A percentile compares a stretch with the other conserved stretches of the same genome.
These are phyloP conservation scores for Alternaria sp. DNA, from an alignment of 2,329 filamentous ascomycete species.

Conservation along the genomic window DNA sequence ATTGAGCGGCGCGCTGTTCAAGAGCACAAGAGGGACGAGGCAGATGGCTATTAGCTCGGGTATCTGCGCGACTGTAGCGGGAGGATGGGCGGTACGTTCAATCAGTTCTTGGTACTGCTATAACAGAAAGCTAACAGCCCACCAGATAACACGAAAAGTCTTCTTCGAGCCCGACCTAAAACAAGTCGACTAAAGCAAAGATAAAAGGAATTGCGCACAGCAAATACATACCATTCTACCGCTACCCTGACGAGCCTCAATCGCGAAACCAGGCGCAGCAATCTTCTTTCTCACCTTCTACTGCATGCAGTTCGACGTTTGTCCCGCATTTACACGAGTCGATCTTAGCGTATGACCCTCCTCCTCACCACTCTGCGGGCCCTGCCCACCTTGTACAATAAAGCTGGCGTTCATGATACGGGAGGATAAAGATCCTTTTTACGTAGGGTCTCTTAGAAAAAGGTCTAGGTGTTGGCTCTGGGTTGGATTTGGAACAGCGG, in stretches of 20 bases:
- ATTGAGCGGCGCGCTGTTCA: slow-evolving; percentile 92
- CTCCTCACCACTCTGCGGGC: slow-evolving; percentile 24
- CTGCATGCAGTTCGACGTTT: slow-evolving; percentile 12
- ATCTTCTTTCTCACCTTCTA: slow-evolving; percentile 6
- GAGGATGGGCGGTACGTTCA: slow-evolving; percentile 77
- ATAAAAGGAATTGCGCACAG: neutral
- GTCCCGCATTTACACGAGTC: slow-evolving; percentile 17
- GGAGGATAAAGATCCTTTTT: slow-evolving; percentile 1
- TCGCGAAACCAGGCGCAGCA: neutral
- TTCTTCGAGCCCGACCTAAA: slow-evolving; percentile 32
- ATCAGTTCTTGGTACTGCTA: neutral
- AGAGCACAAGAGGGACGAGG: slow-evolving; percentile 87
- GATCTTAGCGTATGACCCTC: slow-evolving; percentile 13
- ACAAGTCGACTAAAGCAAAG: slow-evolving; percentile 1
- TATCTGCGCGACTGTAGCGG: slow-evolving; percentile 85
- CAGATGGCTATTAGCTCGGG: slow-evolving; percentile 95
- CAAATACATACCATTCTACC: neutral
- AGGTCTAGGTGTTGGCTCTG: neutral
- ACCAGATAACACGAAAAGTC: slow-evolving; percentile 34
- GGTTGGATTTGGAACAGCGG: slow-evolving; percentile 1
- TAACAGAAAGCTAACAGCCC: neutral
- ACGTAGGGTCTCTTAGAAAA: slow-evolving; percentile 1
- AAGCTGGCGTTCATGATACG: slow-evolving; percentile 15
- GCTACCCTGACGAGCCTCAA: neutral
- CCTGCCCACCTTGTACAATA: slow-evolving; percentile 24